Percentiles rank a stretch among this genome's conserved stretches.
These are phyloP conservation scores for Adenanthera pavonina DNA, from an alignment of 306 rosid genomes.

Conservation along the genomic window DNA sequence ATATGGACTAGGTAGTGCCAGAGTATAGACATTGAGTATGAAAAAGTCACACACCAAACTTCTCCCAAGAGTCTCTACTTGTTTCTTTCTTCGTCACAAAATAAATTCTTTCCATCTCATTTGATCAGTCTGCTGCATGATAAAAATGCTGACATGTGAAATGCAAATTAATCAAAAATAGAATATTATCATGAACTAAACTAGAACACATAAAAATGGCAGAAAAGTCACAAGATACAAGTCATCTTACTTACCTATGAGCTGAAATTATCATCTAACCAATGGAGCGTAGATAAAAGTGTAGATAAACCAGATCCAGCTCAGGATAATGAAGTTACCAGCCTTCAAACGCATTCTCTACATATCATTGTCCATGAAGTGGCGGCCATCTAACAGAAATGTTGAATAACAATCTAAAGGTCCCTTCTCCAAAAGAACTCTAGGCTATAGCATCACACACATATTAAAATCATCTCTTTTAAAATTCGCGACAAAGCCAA, in stretches of 20 bases:
- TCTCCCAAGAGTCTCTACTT: not conserved
- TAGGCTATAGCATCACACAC: constrained; percentile 2
- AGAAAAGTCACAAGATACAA: not conserved
- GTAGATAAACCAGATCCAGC: constrained; percentile 22
- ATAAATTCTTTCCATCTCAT: not conserved
- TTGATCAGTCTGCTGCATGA: constrained; percentile 1
- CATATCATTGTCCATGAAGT: constrained; percentile 15
- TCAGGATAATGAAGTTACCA: not conserved
- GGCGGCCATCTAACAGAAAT: not conserved
- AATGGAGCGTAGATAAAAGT: not conserved
- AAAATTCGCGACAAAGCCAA: constrained; percentile 9
- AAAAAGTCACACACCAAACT: not conserved
- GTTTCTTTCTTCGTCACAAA: constrained; percentile 15
- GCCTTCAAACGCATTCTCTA: not conserved
- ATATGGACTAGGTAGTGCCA: not conserved
- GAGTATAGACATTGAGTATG: not conserved
- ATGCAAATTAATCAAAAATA: not conserved
- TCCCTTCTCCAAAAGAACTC: constrained; percentile 15
- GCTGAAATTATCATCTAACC: constrained; percentile 2
- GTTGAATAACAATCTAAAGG: not conserved
- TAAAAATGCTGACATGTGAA: not conserved
- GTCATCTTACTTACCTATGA: not conserved
- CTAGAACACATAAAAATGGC: constrained; percentile 4
- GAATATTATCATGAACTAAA: not conserved
- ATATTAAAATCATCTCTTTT: constrained; percentile 18